These are phyloP conservation scores for Emergomyces pasteurianus DNA, from an alignment of 2,329 filamentous ascomycete genomes.

Conservation along the genomic window DNA sequence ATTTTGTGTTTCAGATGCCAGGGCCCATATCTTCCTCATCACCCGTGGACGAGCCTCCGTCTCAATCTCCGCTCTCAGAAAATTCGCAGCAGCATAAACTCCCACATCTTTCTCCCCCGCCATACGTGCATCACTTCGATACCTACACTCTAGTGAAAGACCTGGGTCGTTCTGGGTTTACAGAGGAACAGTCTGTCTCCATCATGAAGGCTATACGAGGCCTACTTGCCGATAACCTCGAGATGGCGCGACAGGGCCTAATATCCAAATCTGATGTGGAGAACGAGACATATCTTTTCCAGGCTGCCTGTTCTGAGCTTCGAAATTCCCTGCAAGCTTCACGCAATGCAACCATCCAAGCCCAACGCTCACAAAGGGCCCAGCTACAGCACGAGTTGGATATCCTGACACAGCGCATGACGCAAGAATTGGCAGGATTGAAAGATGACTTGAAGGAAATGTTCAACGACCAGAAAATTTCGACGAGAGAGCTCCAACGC, in stretches of 20 bases:
- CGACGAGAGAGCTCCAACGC: conserved; percentile 76
- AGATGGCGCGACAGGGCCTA: conserved; percentile 64
- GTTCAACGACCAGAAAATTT: conserved; percentile 94
- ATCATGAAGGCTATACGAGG: conserved; percentile 85
- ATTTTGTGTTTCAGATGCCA: conserved; percentile 13
- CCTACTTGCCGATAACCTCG: conserved; percentile 65
- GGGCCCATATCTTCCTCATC: conserved; percentile 15
- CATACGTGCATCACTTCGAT: conserved; percentile 91
- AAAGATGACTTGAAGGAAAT: conserved; percentile 90
- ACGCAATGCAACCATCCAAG: conserved; percentile 63
- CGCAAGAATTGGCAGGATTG: conserved; percentile 67
- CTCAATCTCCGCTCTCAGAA: conserved; percentile 18
- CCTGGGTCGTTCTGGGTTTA: conserved; percentile 60
- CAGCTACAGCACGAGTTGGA: conserved; percentile 92
- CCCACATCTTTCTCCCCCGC: conserved; percentile 45
- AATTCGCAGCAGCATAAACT: conserved; percentile 36
- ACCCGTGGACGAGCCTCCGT: not conserved
- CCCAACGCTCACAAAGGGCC: conserved; percentile 69
- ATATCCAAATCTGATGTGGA: conserved; percentile 89
- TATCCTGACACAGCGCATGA: conserved; percentile 71
- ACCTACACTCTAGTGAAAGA: conserved; percentile 80
- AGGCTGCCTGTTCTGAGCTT: conserved; percentile 84
- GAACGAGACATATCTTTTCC: conserved; percentile 89
- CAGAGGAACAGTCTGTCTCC: conserved; percentile 60
- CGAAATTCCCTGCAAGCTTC: conserved; percentile 74